Evolutionary conservation across 352 stramenopile genomes (phyloP), one percentile per base, ranked within the genome.

Genomic region (Phytophthora sp.): DNA sequence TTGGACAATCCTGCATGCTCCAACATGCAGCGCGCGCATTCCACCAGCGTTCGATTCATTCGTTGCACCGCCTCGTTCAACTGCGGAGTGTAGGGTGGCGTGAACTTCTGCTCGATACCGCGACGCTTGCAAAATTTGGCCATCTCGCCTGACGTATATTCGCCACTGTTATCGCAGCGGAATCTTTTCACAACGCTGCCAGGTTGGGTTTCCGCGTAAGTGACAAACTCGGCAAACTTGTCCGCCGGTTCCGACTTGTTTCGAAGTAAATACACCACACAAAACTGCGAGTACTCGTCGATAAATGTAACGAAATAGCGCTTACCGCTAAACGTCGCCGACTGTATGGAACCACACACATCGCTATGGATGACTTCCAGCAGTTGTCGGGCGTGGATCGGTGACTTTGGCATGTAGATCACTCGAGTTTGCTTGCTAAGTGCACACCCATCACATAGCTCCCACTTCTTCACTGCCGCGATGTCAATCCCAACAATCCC

Each of bases 161-260:
- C 46, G 31, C 63, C 42, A 58, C 47, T 42, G 11, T 62, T 71
- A 50, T 66, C 63, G 20, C 47, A 51, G 0, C 33, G 36, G 27
- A 60, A 47, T 13, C n/a, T 47, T 21, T 56, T 61, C 26, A 64
- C 54, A 11, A 38, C 3, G n/a, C 35, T 38, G 20, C 52, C 53
- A 2, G 59, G 69, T 33, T 65, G 51, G 20, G 51, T 74, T 50
- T 69, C 45, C 0, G 50, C 44, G 12, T 50, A 62, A n/a, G n/a
- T n/a, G 0, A 52, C 51, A 42, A 73, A 64, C 27, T 65, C 33
- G 0, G 46, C 59, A 26, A 73, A 69, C 36, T 69, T 70, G 54
- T 23, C 38, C 7, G 38, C 38, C 39, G 63, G 53, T 24, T 69
- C 46, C 2, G 53, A 63, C 24, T 61, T 68, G n/a, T 62, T 66